Evolutionary conservation across 306 rosid genomes (phyloP).

Genomic region (Trichosanthes cucumerina): DNA sequence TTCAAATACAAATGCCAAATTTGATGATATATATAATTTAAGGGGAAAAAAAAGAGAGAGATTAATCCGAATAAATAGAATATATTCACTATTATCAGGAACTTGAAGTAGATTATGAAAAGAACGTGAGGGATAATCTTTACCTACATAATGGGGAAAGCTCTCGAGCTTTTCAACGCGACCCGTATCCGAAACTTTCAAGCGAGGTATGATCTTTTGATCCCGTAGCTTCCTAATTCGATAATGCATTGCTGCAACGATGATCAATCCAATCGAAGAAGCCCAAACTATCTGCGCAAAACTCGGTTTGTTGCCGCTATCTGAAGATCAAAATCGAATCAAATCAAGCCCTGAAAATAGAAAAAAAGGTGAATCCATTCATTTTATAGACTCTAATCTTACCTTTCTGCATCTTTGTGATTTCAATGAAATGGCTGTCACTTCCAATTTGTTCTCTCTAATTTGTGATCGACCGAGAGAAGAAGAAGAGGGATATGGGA

Average conservation of each 20-base stretch:
- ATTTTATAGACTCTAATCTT: background rate
- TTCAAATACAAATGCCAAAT: no score
- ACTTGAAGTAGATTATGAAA: background rate
- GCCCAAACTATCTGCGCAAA: slow-evolving; percentile 49
- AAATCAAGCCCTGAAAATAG: background rate
- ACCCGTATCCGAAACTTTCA: slow-evolving; percentile 31
- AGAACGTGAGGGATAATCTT: background rate
- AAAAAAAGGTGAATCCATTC: background rate
- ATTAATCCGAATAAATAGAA: no score
- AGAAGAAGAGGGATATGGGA: background rate
- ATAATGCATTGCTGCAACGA: slow-evolving; percentile 51
- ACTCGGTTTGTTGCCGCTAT: slow-evolving; percentile 35
- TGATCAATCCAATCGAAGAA: slow-evolving; percentile 55
- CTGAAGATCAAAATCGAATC: background rate
- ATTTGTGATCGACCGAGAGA: background rate
- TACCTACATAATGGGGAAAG: slow-evolving; percentile 89
- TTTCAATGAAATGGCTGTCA: background rate
- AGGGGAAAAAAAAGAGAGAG: no score
- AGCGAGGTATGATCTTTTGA: slow-evolving; percentile 53
- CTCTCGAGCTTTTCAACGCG: slow-evolving; percentile 59
- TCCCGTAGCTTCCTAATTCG: slow-evolving; percentile 30
- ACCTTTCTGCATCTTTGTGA: slow-evolving; percentile 7
- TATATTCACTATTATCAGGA: no score
- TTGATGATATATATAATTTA: no score
- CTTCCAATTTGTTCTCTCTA: background rate